Evolutionary conservation across 1,284 basidiomycete genomes (phyloP), one percentile per base, ranked within the genome.

Genomic region (Microbotryomycetes sp.): DNA sequence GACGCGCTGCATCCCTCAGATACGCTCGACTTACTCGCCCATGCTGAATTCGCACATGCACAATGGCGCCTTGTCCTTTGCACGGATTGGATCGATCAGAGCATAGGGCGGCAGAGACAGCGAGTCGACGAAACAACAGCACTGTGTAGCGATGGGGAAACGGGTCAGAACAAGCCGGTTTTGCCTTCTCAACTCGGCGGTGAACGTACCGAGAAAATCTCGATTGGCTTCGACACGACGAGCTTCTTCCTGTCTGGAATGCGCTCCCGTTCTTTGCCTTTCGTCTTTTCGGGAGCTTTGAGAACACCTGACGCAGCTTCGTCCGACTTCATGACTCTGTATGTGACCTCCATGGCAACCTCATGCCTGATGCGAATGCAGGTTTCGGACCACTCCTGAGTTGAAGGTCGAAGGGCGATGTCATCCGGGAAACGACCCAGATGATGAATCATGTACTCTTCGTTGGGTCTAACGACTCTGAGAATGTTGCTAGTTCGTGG

Each of bases 81-180:
- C 60, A 25, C 63, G 58, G 23, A 63, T 63, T 7, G 65, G 67
- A 45, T 69, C 67, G 42, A 60, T 26, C 14, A 66, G 23, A 1
- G 65, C 54, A 46, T 69, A 69, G 22, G 61, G 62, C n/a, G 67
- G 67, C 25, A 69, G 56, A 2, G 67, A 61, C 45, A 69, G 60
- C 2, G 62, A 64, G 42, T 69, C 67, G 53, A 69, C 56, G 57
- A 69, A 69, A 56, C 67, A 69, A 49, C 62, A 67, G 51, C 67
- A 69, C 65, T 65, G 54, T 19, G 5, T 3, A n/a, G 23, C 14
- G 12, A 12, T 25, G 2, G 19, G 4, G 14, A 6, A 14, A 22
- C 2, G 3, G 22, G 47, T 52, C 7, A 42, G 29, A 22, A 6
- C 47, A 42, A 12, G 36, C 36, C 36, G 3, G 4, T 0, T 3